These are phyloP conservation scores for Brassica juncea DNA, from an alignment of 345 rosid species.

Conservation along the genomic window DNA sequence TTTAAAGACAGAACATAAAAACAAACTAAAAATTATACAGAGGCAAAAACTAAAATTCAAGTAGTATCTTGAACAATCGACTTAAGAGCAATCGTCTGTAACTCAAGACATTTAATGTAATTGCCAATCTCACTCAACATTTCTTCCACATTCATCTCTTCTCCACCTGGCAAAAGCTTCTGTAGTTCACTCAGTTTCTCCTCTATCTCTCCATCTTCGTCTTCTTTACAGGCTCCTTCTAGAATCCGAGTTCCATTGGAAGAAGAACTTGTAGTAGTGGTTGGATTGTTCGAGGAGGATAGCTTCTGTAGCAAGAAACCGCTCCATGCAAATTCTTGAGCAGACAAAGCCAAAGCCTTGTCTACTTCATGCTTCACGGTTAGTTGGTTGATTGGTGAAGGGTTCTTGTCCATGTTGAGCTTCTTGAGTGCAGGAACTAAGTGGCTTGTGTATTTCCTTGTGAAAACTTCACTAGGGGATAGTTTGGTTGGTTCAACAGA, in stretches of 20 bases:
- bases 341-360: slow-evolving; percentile 51
- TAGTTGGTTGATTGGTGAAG: slow-evolving; percentile 23
- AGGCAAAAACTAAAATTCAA: slow-evolving; percentile 35
- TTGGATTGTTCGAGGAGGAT: slow-evolving; percentile 28
- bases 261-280: slow-evolving; percentile 17
- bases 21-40: slow-evolving; percentile 15
- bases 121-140: slow-evolving; percentile 47
- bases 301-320: slow-evolving; percentile 43
- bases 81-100: slow-evolving; percentile 46
- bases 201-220: slow-evolving; percentile 29
- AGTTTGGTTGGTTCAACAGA: slow-evolving; percentile 39
- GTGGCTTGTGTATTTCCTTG: slow-evolving; percentile 42
- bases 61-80: slow-evolving; percentile 38
- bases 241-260: background rate
- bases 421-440: slow-evolving; percentile 46
- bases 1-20: slow-evolving; percentile 12
- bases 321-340: slow-evolving; percentile 52
- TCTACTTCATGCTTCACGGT: slow-evolving; percentile 50
- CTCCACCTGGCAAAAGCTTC: slow-evolving; percentile 48
- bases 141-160: slow-evolving; percentile 44
- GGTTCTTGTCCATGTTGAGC: slow-evolving; percentile 33
- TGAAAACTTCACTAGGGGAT: slow-evolving; percentile 25
- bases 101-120: slow-evolving; percentile 51
- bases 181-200: slow-evolving; percentile 35
- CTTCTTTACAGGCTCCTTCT: slow-evolving; percentile 2